Base-by-base conservation (phyloP, 129 eudicot species). In the Lactuca saligna region DNA sequence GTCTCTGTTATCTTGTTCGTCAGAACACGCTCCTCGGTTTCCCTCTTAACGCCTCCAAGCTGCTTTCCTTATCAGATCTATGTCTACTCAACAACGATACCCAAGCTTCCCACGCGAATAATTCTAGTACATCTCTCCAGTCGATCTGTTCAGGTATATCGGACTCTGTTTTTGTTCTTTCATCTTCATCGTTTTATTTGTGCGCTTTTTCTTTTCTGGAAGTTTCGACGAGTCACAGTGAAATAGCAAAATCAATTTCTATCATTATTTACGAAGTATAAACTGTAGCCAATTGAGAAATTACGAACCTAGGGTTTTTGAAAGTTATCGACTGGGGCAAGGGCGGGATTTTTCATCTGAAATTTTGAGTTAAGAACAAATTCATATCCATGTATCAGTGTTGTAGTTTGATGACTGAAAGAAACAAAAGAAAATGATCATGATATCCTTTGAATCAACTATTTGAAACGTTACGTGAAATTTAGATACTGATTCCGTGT, bases 1-100 rank as follows among this genome's bases (percentile, higher is more conserved):
- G 95, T 64, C 82, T 87, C 75, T 87, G 95, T 60, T 84, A 87
- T 79, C 71, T 84, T 34, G 73, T 79, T 16, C 81, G 65, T 17
- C 72, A 63, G 53, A 83, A 73, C 31, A 41, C 29, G 7, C 59
- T 87, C 44, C 78, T 87, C 15, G 95, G 90, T 15, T 87, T 87
- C 65, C 88, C 95, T 2, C 61, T 87, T n/a, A 74, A 79, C 57
- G 74, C 75, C 11, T 55, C 83, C 4, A 82, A 57, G 66, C 54
- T 87, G 37, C 20, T 84, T 17, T 73, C 85, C 16, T 84, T 87
- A 61, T 51, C 95, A 37, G 80, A 85, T 66, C 73, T 74, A 14
- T 87, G 95, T 37, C 57, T 70, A 3, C 3, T 16, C 2, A 55
- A 35, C 35, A 61, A 35, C 20, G 20, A 35, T 42, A 59, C 8